Evolutionary conservation across 1,284 basidiomycete genomes (phyloP).

Genomic region (Ustanciosporium gigantosporum): DNA sequence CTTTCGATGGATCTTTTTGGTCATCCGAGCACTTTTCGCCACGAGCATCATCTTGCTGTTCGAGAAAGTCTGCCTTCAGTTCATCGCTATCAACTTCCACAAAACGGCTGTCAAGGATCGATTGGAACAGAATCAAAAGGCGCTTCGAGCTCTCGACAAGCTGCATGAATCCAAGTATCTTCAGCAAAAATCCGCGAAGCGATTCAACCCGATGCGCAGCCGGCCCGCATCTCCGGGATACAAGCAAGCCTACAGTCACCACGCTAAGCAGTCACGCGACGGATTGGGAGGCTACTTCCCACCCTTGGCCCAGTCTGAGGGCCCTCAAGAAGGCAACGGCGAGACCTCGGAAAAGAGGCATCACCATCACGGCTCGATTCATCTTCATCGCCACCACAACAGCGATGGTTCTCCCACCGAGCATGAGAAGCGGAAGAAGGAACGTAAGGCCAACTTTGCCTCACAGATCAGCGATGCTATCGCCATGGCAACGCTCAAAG

Average conservation of each 20-base stretch:
- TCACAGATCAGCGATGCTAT: conserved; percentile 50
- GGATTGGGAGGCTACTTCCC: conserved; percentile 47
- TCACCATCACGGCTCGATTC: conserved; percentile 7
- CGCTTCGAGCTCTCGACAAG: conserved; percentile 52
- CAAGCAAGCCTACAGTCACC: conserved; percentile 25
- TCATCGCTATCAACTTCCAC: conserved; percentile 58
- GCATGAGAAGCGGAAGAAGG: conserved; percentile 14
- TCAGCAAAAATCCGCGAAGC: conserved; percentile 21
- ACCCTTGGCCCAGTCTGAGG: conserved; percentile 12
- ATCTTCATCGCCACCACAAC: conserved; percentile 18
- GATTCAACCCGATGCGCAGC: conserved; percentile 36
- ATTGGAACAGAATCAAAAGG: conserved; percentile 50
- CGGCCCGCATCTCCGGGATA: conserved; percentile 44
- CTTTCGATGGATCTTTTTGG: conserved; percentile 42
- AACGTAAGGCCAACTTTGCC: conserved; percentile 44
- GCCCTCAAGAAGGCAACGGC: not conserved
- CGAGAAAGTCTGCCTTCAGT: conserved; percentile 50
- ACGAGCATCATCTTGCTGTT: conserved; percentile 47
- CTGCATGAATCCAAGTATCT: conserved; percentile 55
- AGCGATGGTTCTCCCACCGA: conserved; percentile 8
- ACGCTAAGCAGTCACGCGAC: conserved; percentile 41
- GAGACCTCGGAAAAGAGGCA: conserved; percentile 5
- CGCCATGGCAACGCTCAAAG: conserved; percentile 57
- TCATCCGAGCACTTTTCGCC: conserved; percentile 50
- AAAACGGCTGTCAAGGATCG: conserved; percentile 55